phyloP scores from a whole-genome alignment of 768 basidiomycete species.

The Mycena galericulata region DNA sequence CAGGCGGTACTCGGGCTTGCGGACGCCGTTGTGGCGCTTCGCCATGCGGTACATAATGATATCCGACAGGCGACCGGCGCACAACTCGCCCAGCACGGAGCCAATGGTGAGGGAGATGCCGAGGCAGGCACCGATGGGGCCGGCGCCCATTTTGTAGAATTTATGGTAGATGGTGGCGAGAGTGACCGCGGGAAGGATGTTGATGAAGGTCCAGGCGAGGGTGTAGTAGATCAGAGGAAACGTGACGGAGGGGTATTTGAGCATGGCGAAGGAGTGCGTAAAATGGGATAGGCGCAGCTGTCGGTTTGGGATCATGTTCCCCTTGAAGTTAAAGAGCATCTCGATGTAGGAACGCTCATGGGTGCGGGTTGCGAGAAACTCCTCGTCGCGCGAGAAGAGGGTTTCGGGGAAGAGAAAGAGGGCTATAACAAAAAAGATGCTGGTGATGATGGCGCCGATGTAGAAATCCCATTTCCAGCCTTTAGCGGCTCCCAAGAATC shows the following conservation, averaged over 20 bases:
- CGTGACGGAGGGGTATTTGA: conserved; percentile 25
- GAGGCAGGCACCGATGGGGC: conserved; percentile 25
- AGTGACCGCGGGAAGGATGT: conserved; percentile 25
- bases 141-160: conserved; percentile 22
- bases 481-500: conserved; percentile 22
- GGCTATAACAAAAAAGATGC: conserved; percentile 22
- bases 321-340: conserved; percentile 25
- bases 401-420: conserved; percentile 28
- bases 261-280: conserved; percentile 23
- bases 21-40: conserved; percentile 16
- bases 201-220: conserved; percentile 25
- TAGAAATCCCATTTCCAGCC: conserved; percentile 30
- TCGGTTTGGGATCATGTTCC: conserved; percentile 23
- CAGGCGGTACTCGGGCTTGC: conserved; percentile 27
- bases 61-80: conserved; percentile 21
- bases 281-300: conserved; percentile 19
- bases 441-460: conserved; percentile 29
- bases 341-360: conserved; percentile 25
- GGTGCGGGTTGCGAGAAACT: conserved; percentile 25
- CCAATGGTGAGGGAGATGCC: conserved; percentile 28
- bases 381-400: conserved; percentile 27
- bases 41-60: conserved; percentile 27
- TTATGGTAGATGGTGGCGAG: conserved; percentile 21
- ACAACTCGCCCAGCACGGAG: conserved; percentile 22
- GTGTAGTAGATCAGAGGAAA: conserved; percentile 27